Base-by-base conservation (phyloP, 2,329 filamentous ascomycete species). In the Penicillium sp. region DNA sequence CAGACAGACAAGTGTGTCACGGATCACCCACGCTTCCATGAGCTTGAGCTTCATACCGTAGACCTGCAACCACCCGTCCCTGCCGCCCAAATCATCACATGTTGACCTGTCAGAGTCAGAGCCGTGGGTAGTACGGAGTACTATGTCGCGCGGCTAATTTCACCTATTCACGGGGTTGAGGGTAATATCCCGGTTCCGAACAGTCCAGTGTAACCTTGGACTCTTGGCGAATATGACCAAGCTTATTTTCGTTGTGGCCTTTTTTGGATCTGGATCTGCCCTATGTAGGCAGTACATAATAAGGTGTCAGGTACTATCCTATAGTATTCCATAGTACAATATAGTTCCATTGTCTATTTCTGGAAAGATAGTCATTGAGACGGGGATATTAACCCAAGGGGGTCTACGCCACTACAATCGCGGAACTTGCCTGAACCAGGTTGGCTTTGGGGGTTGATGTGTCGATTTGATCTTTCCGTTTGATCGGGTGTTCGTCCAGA, bases 41-140 rank as follows among this genome's bases (percentile, higher is more conserved):
- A 63, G 53, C 61, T 63, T 59, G 53, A 61, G 25, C 41, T 48
- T 59, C 50, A 45, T 53, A 56, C 59, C 53, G 53, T 54, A 34
- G 31, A 4, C 38, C 38, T 62, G 61, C 61, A 55, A 25, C 39
- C 43, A 56, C 59, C 61, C 62, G 61, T 52, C 39, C 43, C 57
- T 43, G 54, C 40, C 53, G 58, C 55, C 60, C 60, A 44, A 60
- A 59, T 59, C 53, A 55, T 55, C 53, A 55, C 53, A 50, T 55
- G 53, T 55, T 29, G 53, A 38, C 52, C 36, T 53, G 50, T 53
- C 36, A 55, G 46, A 39, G 10, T 19, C 36, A 19, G 10, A 39
- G 34, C 2, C 5, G 5, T 10, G 40, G 41, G 41, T 44, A 29
- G 41, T 2, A 44, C 41, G 0, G 41, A 27, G 9, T 19, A 21